A percentile compares a stretch with the other conserved stretches of the same genome.
These are phyloP conservation scores for Boletus patriciae DNA, from an alignment of 768 basidiomycete genomes.

Conservation along the genomic window DNA sequence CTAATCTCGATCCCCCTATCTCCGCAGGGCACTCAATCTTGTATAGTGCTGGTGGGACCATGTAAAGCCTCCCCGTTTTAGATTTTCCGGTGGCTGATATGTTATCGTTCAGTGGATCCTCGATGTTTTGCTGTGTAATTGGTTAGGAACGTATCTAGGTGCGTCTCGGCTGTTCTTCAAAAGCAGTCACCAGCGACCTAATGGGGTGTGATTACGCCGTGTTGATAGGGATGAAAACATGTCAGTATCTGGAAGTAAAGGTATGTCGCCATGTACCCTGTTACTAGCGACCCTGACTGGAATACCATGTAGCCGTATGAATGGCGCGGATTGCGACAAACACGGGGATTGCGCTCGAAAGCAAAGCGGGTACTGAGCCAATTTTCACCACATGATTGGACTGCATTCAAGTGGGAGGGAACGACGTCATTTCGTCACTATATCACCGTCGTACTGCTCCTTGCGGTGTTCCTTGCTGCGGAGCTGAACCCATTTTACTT, in stretches of 20 bases:
- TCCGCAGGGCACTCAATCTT: constrained; percentile 18
- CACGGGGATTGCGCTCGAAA: constrained; percentile 74
- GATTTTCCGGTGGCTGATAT: constrained; percentile 11
- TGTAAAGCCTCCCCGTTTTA: constrained; percentile 44
- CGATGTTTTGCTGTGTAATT: constrained; percentile 85
- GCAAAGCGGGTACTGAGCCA: constrained; percentile 78
- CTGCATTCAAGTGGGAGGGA: constrained; percentile 83
- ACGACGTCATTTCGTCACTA: constrained; percentile 77
- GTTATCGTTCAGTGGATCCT: constrained; percentile 66
- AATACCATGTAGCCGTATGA: constrained; percentile 61
- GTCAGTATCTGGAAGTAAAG: constrained; percentile 87
- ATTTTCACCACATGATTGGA: constrained; percentile 87
- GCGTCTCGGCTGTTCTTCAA: constrained; percentile 18
- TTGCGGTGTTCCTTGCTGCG: constrained; percentile 78
- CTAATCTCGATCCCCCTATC: constrained; percentile 14
- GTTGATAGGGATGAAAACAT: constrained; percentile 75
- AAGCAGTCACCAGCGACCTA: constrained; percentile 12
- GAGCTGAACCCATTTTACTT: constrained; percentile 89
- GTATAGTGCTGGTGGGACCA: constrained; percentile 91
- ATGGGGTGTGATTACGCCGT: constrained; percentile 7
- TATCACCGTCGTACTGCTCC: constrained; percentile 67
- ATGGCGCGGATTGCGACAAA: constrained; percentile 82
- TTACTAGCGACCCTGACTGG: neutral
- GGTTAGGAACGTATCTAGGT: constrained; percentile 85
- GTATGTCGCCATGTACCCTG: constrained; percentile 35